A percentile compares a stretch with the other conserved stretches of the same genome.
phyloP scores from a whole-genome alignment of 2,329 filamentous ascomycete genomes.

The Colletotrichum coccodes region DNA sequence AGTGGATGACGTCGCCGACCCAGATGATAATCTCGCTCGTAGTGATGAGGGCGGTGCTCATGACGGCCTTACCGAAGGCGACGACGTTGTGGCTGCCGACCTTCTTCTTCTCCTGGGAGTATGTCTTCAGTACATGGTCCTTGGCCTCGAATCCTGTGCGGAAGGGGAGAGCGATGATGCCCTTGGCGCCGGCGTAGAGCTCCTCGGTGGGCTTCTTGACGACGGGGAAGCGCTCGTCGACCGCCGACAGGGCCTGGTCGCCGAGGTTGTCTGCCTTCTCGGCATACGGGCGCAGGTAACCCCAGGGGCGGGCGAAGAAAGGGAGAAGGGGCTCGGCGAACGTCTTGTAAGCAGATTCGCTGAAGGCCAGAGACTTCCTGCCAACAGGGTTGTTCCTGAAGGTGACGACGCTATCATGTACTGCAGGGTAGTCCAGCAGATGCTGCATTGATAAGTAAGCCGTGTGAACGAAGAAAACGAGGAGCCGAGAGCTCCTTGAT shows the following conservation, averaged over 20 bases:
- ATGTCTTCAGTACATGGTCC: slow-evolving; percentile 69
- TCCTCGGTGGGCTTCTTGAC: slow-evolving; percentile 81
- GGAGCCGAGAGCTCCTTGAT: neutral
- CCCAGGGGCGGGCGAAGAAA: slow-evolving; percentile 82
- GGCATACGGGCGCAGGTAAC: slow-evolving; percentile 86
- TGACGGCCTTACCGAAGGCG: slow-evolving; percentile 75
- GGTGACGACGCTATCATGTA: slow-evolving; percentile 80
- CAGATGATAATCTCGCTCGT: slow-evolving; percentile 72
- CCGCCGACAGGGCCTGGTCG: slow-evolving; percentile 74
- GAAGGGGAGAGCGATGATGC: slow-evolving; percentile 70
- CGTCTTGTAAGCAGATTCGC: slow-evolving; percentile 78
- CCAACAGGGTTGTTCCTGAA: slow-evolving; percentile 87
- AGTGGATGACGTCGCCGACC: slow-evolving; percentile 66
- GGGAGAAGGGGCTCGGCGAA: slow-evolving; percentile 83
- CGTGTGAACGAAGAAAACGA: neutral
- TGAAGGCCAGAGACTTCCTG: slow-evolving; percentile 81
- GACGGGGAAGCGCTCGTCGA: slow-evolving; percentile 77
- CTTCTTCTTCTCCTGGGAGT: slow-evolving; percentile 70
- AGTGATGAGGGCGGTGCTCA: slow-evolving; percentile 75
- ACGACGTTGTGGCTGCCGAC: slow-evolving; percentile 71
- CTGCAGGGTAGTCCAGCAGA: slow-evolving; percentile 83
- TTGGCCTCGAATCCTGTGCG: slow-evolving; percentile 70
- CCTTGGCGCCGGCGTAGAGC: slow-evolving; percentile 72
- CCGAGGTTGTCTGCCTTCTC: slow-evolving; percentile 82
- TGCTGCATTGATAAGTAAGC: slow-evolving; percentile 65